These are phyloP conservation scores for Chlamydomonas applanata DNA, from an alignment of 139 green algal genomes.

Conservation along the genomic window DNA sequence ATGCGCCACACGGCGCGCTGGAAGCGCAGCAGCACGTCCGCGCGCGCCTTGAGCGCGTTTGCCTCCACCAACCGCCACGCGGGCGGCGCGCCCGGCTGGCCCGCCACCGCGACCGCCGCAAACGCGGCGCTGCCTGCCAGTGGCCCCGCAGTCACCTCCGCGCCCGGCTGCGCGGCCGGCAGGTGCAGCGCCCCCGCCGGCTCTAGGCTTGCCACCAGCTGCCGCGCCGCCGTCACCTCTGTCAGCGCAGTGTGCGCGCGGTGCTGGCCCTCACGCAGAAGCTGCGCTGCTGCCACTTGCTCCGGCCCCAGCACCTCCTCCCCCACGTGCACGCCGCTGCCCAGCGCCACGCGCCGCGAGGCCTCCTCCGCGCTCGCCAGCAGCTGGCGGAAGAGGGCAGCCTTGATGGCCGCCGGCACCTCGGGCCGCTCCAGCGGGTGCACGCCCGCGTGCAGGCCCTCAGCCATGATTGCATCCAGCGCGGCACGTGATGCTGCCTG, in stretches of 20 bases:
- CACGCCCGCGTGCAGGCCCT: slow-evolving; percentile 16
- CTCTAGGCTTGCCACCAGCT: slow-evolving; percentile 18
- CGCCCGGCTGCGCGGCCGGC: background rate
- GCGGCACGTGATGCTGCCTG: background rate
- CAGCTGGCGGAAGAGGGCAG: slow-evolving; percentile 50
- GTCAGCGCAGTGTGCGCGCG: slow-evolving; percentile 16
- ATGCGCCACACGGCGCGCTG: slow-evolving; percentile 42
- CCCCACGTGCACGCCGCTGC: slow-evolving; percentile 17
- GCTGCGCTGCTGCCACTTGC: slow-evolving; percentile 20
- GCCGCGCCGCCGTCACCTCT: slow-evolving; percentile 17
- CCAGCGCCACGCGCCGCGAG: slow-evolving; percentile 8
- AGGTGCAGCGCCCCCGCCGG: slow-evolving; percentile 31
- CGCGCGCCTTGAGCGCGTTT: slow-evolving; percentile 55
- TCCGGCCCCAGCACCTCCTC: slow-evolving; percentile 20
- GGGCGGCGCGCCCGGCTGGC: slow-evolving; percentile 18
- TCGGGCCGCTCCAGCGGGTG: slow-evolving; percentile 50
- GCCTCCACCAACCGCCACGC: slow-evolving; percentile 51
- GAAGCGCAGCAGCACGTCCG: slow-evolving; percentile 40
- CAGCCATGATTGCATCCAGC: background rate
- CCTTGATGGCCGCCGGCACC: slow-evolving; percentile 52
- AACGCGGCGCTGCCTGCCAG: background rate
- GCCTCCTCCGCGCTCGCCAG: slow-evolving; percentile 31
- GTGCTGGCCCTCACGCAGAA: slow-evolving; percentile 25
- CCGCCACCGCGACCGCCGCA: background rate
- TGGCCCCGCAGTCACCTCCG: background rate